Conservation (phyloP, 306 rosid genomes). For the Vigna hirtella region DNA sequence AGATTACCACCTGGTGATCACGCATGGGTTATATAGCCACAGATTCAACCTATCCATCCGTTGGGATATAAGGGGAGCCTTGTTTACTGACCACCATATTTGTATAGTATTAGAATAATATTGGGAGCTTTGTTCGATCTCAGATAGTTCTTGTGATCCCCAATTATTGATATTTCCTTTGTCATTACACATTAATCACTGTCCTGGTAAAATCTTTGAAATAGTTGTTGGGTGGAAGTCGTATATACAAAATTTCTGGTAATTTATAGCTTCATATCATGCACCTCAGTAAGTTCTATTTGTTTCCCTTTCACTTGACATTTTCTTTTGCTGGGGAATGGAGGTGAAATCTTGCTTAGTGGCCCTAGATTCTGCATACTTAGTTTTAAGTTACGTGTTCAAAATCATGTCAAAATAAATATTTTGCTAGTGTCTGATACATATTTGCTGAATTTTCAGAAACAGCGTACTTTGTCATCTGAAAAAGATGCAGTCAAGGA, state of each 20-base stretch:
- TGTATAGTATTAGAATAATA: background rate
- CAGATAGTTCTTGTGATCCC: background rate
- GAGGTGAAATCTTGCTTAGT: background rate
- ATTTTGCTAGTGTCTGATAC: slow-evolving; percentile 42
- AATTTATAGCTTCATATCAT: background rate
- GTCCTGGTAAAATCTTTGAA: slow-evolving; percentile 17
- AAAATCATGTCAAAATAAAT: slow-evolving; percentile 15
- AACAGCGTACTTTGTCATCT: slow-evolving; percentile 42
- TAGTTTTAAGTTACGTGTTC: slow-evolving; percentile 1
- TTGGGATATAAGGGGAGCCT: background rate
- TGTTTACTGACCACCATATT: background rate
- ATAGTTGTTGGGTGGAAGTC: slow-evolving; percentile 25
- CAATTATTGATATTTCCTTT: slow-evolving; percentile 1
- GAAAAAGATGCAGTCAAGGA: slow-evolving; percentile 36
- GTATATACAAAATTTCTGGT: slow-evolving; percentile 3
- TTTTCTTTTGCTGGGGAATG: background rate
- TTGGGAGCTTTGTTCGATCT: background rate
- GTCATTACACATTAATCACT: background rate
- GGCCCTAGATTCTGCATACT: background rate
- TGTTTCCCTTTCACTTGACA: background rate
- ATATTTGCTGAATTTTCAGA: slow-evolving; percentile 55
- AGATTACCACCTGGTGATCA: background rate
- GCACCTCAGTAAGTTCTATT: background rate
- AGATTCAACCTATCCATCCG: background rate
- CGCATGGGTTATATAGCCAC: background rate